A percentile compares a stretch with the other conserved stretches of the same genome.
Evolutionary conservation across 2,329 filamentous ascomycete species (phyloP).

Genomic region (Diaporthe caulivora): DNA sequence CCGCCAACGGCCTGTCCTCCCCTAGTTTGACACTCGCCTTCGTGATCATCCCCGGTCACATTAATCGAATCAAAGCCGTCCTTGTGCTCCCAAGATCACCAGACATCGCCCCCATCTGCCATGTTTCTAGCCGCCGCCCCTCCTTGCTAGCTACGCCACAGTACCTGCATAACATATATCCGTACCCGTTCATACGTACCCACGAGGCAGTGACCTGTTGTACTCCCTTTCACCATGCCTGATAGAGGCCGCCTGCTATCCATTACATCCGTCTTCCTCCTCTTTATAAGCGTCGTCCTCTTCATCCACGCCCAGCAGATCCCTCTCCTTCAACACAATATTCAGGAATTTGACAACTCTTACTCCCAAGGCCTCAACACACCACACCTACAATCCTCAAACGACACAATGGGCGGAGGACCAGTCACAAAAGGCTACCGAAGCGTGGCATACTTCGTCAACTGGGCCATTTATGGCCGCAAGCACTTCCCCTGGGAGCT

Average conservation of each 20-base stretch:
- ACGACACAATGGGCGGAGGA: conserved; percentile 57
- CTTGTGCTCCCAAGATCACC: conserved; percentile 2
- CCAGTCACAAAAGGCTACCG: conserved; percentile 64
- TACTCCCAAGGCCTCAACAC: conserved; percentile 27
- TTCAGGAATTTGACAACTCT: conserved; percentile 33
- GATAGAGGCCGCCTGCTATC: conserved; percentile 36
- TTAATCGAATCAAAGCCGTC: conserved; percentile 15
- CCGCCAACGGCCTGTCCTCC: not conserved
- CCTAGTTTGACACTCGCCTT: conserved; percentile 2
- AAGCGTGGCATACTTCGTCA: conserved; percentile 80
- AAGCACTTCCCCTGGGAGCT: conserved; percentile 89
- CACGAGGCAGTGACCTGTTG: conserved; percentile 12
- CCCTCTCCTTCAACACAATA: conserved; percentile 29
- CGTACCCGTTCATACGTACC: conserved; percentile 18
- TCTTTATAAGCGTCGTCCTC: conserved; percentile 35
- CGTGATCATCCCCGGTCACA: conserved; percentile 13
- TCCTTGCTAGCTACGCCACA: conserved; percentile 20
- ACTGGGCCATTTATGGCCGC: conserved; percentile 89
- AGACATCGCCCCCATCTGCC: conserved; percentile 27
- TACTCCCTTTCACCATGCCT: conserved; percentile 26
- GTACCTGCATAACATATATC: conserved; percentile 26
- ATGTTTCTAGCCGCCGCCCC: conserved; percentile 29
- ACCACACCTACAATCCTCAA: conserved; percentile 35
- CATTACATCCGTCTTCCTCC: conserved; percentile 4
- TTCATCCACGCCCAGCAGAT: conserved; percentile 28